Percentiles rank a stretch among this genome's conserved stretches.
phyloP scores from a whole-genome alignment of 2,329 filamentous ascomycete species.

The Colletotrichum sp. region DNA sequence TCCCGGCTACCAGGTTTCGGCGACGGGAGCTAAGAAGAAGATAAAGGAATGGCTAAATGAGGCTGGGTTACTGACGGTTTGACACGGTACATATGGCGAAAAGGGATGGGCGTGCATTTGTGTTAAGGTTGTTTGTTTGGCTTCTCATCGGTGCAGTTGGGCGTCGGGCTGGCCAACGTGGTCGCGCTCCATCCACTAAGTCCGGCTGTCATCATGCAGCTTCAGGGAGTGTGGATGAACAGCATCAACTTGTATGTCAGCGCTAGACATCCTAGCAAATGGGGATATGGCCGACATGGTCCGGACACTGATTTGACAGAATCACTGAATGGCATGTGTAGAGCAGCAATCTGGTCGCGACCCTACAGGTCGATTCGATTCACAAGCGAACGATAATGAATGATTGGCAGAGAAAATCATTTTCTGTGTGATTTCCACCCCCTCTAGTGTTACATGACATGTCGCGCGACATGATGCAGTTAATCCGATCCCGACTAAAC shows the following conservation, averaged over 20 bases:
- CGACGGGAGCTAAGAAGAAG: not conserved
- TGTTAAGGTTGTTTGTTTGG: not conserved
- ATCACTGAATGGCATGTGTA: not conserved
- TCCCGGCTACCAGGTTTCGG: not conserved
- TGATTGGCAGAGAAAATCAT: not conserved
- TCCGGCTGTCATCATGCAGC: not conserved
- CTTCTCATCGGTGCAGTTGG: not conserved
- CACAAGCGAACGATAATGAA: not conserved
- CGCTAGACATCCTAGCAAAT: not conserved
- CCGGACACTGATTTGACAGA: not conserved
- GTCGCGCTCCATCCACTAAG: not conserved
- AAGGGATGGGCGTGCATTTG: not conserved
- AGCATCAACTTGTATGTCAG: not conserved
- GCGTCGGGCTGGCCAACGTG: not conserved
- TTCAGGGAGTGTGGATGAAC: not conserved
- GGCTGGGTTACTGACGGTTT: not conserved
- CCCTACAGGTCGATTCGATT: not conserved
- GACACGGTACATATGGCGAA: not conserved
- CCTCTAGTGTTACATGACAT: not conserved
- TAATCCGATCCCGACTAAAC: not conserved
- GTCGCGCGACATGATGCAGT: not conserved
- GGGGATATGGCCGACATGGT: not conserved
- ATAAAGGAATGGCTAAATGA: not conserved
- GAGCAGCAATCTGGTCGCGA: not conserved
- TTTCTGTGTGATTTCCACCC: not conserved